Evolutionary conservation across 192 early-diverging fungal genomes (phyloP).

Genomic region (Coemansia sp.): DNA sequence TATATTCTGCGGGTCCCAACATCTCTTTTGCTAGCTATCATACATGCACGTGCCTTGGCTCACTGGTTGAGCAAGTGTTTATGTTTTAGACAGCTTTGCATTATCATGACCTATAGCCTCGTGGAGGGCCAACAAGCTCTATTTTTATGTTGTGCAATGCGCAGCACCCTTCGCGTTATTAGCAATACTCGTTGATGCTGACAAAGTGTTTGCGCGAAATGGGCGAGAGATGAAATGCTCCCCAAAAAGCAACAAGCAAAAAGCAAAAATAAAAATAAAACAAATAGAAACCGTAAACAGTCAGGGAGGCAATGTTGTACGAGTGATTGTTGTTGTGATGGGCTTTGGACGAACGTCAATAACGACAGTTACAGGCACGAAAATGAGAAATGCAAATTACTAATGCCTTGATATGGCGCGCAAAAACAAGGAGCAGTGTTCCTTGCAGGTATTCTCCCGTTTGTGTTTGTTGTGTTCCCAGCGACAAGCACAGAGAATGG

Average conservation of each 20-base stretch:
- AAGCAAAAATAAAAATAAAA: background rate
- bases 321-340: background rate
- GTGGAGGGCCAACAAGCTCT: too few relatives aligned
- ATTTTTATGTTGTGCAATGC: background rate
- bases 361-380: background rate
- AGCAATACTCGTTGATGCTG: background rate
- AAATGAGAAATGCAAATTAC: background rate
- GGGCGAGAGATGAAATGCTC: too few relatives aligned
- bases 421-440: background rate
- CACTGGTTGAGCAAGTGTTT: background rate
- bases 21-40: background rate
- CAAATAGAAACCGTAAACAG: background rate
- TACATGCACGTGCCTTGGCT: background rate
- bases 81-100: too few relatives aligned
- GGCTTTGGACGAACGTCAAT: background rate
- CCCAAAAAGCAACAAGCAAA: background rate
- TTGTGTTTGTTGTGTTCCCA: background rate
- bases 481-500: background rate
- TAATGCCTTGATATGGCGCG: background rate
- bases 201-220: background rate
- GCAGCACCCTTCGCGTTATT: background rate
- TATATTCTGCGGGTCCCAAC: too few relatives aligned
- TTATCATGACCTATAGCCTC: too few relatives aligned
- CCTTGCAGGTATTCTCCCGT: constrained; percentile 3
- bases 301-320: background rate